Base-by-base conservation (phyloP, 2,329 filamentous ascomycete species). In the Huntiella abstrusa region DNA sequence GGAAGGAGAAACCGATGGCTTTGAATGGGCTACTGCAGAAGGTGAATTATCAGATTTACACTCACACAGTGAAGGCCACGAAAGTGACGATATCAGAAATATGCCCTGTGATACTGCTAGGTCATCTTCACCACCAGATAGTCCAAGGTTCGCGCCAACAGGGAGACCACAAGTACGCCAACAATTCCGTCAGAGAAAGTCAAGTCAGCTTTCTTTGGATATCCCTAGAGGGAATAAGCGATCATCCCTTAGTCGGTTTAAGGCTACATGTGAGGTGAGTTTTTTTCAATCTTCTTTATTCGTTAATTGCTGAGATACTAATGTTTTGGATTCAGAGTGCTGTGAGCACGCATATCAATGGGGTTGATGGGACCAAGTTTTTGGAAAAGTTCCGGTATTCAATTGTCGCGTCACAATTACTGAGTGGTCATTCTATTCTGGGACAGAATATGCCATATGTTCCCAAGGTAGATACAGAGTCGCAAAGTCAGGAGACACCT, bases 361-460 rank as follows among this genome's bases (percentile, higher is more conserved):
- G 79, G 53, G 76, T 74, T 54, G 86, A 93, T 55, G 92, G 87
- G 58, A 72, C 80, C 54, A 79, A 78, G 53, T 94, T 95, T 56
- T 70, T 94, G 49, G 87, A 95, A 62, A 82, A 86, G 57, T 95
- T 95, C 57, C 82, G 87, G 52, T 95, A 95, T 62, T 81, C 83
- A 16, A 83, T 95, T 53, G 82, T 95, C 56, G 86, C 86, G 43
- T 95, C 87, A 16, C 86, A 94, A 59, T 71, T 95, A 11, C 68
- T 95, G 36, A 85, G 76, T 55, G 81, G 81, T 36, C 73, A 81
- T 53, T 70, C 73, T 3, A 74, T 72, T 36, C 47, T 60, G 12
- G 56, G 61, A 42, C 57, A 62, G 49, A 51, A 43, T 33, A 35
- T 49, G 33, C 46, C 47, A 33, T 45, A 46, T 28, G 36, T 46